Percentiles rank a stretch among this genome's conserved stretches.
Evolutionary conservation across 2,329 filamentous ascomycete genomes (phyloP).

Genomic region (Reticulascus tulasneorum): DNA sequence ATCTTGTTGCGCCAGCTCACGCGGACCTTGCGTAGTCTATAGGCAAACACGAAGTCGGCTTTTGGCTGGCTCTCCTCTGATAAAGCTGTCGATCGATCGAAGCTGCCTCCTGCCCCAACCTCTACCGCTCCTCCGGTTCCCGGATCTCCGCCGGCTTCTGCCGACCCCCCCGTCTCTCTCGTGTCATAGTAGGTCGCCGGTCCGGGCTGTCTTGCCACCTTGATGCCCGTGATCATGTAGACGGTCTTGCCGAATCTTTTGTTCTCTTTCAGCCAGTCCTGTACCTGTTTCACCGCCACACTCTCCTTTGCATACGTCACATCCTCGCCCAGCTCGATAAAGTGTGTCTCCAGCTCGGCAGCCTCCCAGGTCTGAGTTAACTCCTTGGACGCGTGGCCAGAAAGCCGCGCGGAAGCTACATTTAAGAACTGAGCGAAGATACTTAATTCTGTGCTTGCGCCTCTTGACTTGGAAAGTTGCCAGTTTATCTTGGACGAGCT

Average conservation of each 20-base stretch:
- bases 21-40: constrained; percentile 3
- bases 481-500: background rate
- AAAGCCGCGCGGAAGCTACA: background rate
- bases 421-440: background rate
- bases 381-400: background rate
- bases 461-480: constrained; percentile 1
- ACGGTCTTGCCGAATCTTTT: background rate
- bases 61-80: constrained; percentile 1
- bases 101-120: background rate
- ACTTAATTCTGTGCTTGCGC: background rate
- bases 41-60: constrained; percentile 4
- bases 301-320: background rate
- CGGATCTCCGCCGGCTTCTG: constrained; percentile 1
- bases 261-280: constrained; percentile 1
- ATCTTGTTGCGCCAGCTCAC: constrained; percentile 1
- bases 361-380: constrained; percentile 1
- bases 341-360: background rate
- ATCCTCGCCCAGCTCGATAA: constrained; percentile 1
- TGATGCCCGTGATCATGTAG: constrained; percentile 3
- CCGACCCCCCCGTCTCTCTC: background rate
- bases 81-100: background rate
- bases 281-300: background rate
- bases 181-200: background rate
- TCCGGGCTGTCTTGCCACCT: background rate
- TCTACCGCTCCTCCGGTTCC: background rate